Base-by-base conservation (phyloP, 257 asterid species). In the Solanum megistacrolobum region DNA sequence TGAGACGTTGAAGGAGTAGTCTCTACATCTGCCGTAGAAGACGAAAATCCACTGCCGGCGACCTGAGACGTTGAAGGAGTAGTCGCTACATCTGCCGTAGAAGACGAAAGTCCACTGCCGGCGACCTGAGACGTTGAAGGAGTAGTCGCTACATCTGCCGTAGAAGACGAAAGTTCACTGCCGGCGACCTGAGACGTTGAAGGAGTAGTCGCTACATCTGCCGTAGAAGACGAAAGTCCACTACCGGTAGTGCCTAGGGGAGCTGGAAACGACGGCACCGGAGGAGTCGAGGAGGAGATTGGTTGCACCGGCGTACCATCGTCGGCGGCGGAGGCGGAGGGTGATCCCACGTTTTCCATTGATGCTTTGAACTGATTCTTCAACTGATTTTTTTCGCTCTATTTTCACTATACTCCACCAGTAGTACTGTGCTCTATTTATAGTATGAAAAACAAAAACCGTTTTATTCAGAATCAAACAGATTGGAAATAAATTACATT, bases 321-420 rank as follows among this genome's bases (percentile, higher is more conserved):
- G 39, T 78, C 83, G 58, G 85, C 52, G 31, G 52, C 71, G 21
- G 85, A 66, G 32, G 52, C 55, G 38, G 60, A 52, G 62, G 89
- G 89, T 31, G 87, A 52, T 82, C 52, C 89, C 89, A 1, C 89
- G 65, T 85, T 68, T 82, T n/a, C 86, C 84, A 52, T 27, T 16
- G 85, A 29, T 48, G 55, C 60, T 8, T 55, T 86, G 68, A 87
- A 78, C 55, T 78, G 89, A 60, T 36, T 65, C 89, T 58, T 72
- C 88, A 36, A 48, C 74, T 72, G 88, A 71, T 85, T 66, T 46
- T 46, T 43, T 86, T 86, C 11, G 36, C 69, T 84, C 9, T 72
- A 36, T 46, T 43, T 73, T 86, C 27, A 34, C 71, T 38, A 5
- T 25, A 2, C 74, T 66, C 34, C 74, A 11, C 20, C 25, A 83